Base-by-base conservation (phyloP, 2,329 filamentous ascomycete genomes). In the Ophiostoma fasciatum region DNA sequence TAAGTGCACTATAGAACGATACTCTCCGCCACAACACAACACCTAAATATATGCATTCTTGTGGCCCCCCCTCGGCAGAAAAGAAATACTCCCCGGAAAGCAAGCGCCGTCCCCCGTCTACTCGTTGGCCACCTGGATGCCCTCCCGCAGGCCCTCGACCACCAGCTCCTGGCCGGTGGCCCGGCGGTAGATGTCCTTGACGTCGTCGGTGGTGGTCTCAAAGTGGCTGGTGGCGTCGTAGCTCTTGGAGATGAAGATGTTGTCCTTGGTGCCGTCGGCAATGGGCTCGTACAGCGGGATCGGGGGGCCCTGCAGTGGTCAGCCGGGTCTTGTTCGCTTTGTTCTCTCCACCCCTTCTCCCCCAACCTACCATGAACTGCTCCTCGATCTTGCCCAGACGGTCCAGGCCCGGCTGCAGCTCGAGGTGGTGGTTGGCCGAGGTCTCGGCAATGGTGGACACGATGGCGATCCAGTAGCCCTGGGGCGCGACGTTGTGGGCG, bases 191-290 rank as follows among this genome's bases (percentile, higher is more conserved):
- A 98, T 83, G 56, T 96, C 83, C 63, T 78, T 80, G 54, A 98
- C 87, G 59, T 98, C 88, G 57, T 94, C 90, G 63, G 69, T 72
- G 31, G 65, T 71, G 25, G 84, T 94, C 73, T 98, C 90, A 53
- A 98, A 98, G 68, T 98, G 90, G 58, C 82, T 93, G 45, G 82
- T 92, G 36, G 92, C 84, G 53, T 98, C 92, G 62, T 98, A 98
- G 66, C 84, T 94, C 76, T 92, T 94, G 52, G 85, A 94, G 56
- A 98, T 85, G 66, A 85, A 98, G 58, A 98, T 79, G 60, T 87
- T 87, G 66, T 94, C 87, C 49, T 77, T 80, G 48, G 64, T 68
- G 45, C 90, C 90, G 52, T 78, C 73, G 52, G 83, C 81, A 33
- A 88, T 58, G 17, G 90, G 92, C 62, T 93, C 85, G 59, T 94